Conservation (phyloP, 371 early-diverging fungal genomes). For the Hamiltosporidium tvaerminnensis region DNA sequence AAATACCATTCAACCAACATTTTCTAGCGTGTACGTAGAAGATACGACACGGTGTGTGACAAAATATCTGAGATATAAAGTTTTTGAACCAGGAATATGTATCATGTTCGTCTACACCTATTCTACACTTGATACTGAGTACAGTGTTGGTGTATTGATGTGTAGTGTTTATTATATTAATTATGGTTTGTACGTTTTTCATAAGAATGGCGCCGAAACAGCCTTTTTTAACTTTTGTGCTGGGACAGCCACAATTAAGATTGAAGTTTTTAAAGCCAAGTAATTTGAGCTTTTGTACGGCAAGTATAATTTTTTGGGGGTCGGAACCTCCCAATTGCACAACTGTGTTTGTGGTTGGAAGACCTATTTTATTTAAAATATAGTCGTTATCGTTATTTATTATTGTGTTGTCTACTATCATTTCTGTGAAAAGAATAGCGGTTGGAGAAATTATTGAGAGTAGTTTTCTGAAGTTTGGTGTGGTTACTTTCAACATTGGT, state of each 20-base stretch:
- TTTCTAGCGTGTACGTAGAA: conserved; percentile 71
- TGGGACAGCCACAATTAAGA: conserved; percentile 54
- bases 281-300: conserved; percentile 26
- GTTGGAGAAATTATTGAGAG: conserved; percentile 34
- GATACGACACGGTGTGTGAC: conserved; percentile 45
- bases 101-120: conserved; percentile 53
- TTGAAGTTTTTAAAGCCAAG: conserved; percentile 45
- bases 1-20: conserved; percentile 63
- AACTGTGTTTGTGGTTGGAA: conserved; percentile 35
- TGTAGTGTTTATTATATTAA: conserved; percentile 46
- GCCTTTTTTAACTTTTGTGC: conserved; percentile 49
- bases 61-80: conserved; percentile 39
- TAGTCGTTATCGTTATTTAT: conserved; percentile 31
- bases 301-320: conserved; percentile 34
- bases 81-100: conserved; percentile 41
- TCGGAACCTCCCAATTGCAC: conserved; percentile 54
- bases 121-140: conserved; percentile 50
- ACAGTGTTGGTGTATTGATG: conserved; percentile 36
- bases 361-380: conserved; percentile 40
- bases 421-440: conserved; percentile 52
- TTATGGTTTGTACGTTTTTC: conserved; percentile 31
- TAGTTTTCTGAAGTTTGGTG: conserved; percentile 49
- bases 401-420: conserved; percentile 50
- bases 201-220: conserved; percentile 54
- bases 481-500: conserved; percentile 54